Percentiles rank a stretch among this genome's conserved stretches.
Conservation (phyloP, 495 filamentous ascomycete genomes). For the Penicillium nucicola region DNA sequence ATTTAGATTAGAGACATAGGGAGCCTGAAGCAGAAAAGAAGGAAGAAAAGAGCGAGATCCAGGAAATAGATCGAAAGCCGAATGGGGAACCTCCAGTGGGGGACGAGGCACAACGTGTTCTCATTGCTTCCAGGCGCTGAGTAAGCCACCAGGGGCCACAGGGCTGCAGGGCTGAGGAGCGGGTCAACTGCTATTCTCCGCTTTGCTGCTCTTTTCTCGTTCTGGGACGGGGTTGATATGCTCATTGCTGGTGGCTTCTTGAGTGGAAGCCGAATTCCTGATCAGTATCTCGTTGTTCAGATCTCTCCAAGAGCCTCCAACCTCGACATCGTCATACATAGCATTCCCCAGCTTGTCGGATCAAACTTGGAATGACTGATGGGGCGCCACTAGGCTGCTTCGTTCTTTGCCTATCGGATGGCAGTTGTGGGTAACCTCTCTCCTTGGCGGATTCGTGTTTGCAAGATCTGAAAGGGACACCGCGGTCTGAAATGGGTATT, state of each 20-base stretch:
- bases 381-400: constrained; percentile 27
- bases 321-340: neutral
- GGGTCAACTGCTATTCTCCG: constrained; percentile 4
- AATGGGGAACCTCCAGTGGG: constrained; percentile 15
- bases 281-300: neutral
- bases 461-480: neutral
- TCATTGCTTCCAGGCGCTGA: constrained; percentile 26
- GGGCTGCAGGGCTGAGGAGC: constrained; percentile 14
- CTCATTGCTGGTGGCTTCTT: neutral
- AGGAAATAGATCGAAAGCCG: constrained; percentile 1
- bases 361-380: constrained; percentile 16
- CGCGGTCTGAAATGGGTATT: constrained; percentile 2
- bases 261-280: neutral
- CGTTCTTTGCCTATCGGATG: constrained; percentile 19
- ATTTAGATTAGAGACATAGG: too few species aligned
- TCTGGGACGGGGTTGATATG: neutral
- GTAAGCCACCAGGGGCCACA: constrained; percentile 16
- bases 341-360: constrained; percentile 1
- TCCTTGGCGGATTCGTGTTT: constrained; percentile 9
- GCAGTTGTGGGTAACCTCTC: constrained; percentile 9
- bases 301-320: neutral
- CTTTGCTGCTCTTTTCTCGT: neutral
- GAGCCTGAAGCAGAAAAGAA: too few species aligned
- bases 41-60: too few species aligned
- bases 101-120: constrained; percentile 37